Evolutionary conservation across 2,329 filamentous ascomycete species (phyloP), one percentile per base, ranked within the genome.

Genomic region (Chalaropsis thielavioides): DNA sequence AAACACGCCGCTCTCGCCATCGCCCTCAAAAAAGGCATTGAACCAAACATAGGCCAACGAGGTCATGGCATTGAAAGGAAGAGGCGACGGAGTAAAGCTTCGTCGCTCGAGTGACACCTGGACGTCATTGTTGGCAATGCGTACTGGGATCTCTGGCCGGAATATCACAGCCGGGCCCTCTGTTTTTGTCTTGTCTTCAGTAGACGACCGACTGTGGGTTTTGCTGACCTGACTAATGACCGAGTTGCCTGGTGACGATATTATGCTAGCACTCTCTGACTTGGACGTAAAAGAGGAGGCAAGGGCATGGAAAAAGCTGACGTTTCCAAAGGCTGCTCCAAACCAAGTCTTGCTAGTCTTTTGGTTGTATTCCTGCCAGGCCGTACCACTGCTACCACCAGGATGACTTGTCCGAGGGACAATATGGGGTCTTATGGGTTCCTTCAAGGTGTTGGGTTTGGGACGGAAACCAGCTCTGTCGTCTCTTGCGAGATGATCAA

Each of bases 11-110:
- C 81, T 88, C 54, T 86, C 81, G 61, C 63, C 66, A 51, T 67
- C 60, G 56, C 92, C 91, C 75, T 97, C 94, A 71, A 97, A 97
- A 75, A 86, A 97, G 1, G 86, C 80, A 72, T 99, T 99, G 79
- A 96, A 96, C 94, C 94, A 99, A 17, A 96, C 89, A 71, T 97
- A 92, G 0, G 92, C 92, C 10, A 97, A 86, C 0, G 92, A 86
- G 0, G 92, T 96, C 2, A 96, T 90, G 85, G 97, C 90, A 0
- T 90, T 91, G 69, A 90, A 83, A 0, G 90, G 88, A 74, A 94
- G 87, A 10, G 83, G 83, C 70, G 88, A 89, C 3, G 83, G 82
- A 1, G 88, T 85, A 71, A 87, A 88, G 75, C 91, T 95, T 43
- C 92, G 85, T 7, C 90, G 83, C 75, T 97, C 92, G 27, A 96